Percentiles rank a stretch among this genome's conserved stretches.
Conservation (phyloP, 352 stramenopile genomes). For the Pythium dissimile region DNA sequence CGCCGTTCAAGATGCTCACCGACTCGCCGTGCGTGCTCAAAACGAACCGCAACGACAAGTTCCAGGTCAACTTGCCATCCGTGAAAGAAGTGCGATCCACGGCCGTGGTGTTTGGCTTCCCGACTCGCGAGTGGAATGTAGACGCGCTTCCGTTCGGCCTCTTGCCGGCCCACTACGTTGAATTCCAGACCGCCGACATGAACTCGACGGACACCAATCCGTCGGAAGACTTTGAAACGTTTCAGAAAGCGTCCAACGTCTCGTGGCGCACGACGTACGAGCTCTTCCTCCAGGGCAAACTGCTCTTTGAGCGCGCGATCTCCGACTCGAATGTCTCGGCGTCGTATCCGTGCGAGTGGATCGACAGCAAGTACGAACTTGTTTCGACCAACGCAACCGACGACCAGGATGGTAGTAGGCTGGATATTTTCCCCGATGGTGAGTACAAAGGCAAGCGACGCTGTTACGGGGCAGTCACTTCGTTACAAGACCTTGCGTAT, state of each 20-base stretch:
- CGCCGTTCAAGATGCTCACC: constrained; percentile 28
- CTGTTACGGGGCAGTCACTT: constrained; percentile 33
- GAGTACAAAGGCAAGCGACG: constrained; percentile 22
- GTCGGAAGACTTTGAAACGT: constrained; percentile 3
- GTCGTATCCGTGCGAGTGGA: constrained; percentile 29
- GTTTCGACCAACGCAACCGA: background rate
- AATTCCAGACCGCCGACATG: constrained; percentile 14
- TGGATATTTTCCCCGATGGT: background rate
- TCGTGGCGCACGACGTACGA: constrained; percentile 31
- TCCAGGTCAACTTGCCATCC: constrained; percentile 23
- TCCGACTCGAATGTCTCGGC: constrained; percentile 33
- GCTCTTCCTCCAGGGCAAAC: constrained; percentile 38
- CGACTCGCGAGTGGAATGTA: constrained; percentile 36
- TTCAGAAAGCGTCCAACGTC: constrained; percentile 19
- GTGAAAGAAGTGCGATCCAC: constrained; percentile 34
- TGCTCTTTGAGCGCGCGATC: constrained; percentile 32
- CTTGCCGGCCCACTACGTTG: constrained; percentile 9
- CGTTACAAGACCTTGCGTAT: constrained; percentile 25
- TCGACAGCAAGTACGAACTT: no score
- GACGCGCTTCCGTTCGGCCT: constrained; percentile 30
- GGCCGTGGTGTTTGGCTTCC: constrained; percentile 35
- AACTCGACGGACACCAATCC: background rate
- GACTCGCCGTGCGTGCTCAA: constrained; percentile 27
- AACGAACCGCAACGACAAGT: background rate
- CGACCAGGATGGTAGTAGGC: background rate